phyloP scores from a whole-genome alignment of 257 asterid species.

The Lycium barbarum region DNA sequence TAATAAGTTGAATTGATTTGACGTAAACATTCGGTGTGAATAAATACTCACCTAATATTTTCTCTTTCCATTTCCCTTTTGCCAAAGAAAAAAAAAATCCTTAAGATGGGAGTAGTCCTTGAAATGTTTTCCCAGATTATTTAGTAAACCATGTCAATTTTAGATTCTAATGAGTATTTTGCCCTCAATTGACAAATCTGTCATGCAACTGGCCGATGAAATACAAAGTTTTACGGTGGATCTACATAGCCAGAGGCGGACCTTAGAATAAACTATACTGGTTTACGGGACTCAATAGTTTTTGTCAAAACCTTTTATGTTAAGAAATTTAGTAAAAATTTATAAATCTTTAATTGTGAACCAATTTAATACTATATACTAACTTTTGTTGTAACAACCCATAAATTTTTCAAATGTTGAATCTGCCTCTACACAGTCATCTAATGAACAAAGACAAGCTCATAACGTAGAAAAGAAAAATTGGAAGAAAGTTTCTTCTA shows the following conservation, averaged over 20 bases:
- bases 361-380: too few relatives aligned
- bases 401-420: too few relatives aligned
- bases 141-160: background rate
- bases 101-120: background rate
- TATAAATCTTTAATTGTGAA: too few relatives aligned
- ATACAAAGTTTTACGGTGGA: background rate
- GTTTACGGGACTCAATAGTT: background rate
- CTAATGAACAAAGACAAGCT: background rate
- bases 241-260: background rate
- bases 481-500: background rate
- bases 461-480: background rate
- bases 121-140: background rate
- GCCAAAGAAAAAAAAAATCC: background rate
- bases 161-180: background rate
- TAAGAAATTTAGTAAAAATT: too few relatives aligned
- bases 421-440: background rate
- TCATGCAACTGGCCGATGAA: background rate
- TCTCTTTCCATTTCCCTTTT: slow-evolving; percentile 21
- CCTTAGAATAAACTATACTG: background rate
- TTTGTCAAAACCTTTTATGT: too few relatives aligned
- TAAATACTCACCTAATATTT: background rate
- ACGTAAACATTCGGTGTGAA: background rate
- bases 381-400: too few relatives aligned
- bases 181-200: background rate
- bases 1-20: background rate